Evolutionary conservation across 345 rosid species (phyloP), one percentile per base, ranked within the genome.

Genomic region (Eutrema heterophyllum): DNA sequence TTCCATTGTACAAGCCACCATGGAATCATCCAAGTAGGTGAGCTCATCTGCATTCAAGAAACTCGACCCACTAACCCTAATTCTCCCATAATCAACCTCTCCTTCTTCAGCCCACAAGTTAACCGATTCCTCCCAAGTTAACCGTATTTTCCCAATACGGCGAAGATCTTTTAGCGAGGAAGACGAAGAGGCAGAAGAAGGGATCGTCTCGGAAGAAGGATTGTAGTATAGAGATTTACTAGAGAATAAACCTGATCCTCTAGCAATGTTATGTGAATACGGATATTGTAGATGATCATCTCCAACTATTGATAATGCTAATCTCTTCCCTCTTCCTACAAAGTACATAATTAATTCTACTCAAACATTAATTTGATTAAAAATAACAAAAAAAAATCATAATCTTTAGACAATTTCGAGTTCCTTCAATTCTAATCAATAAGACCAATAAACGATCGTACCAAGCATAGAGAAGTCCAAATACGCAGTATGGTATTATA

Each of bases 41-140:
- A 95, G 91, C 40, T 92, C 97, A 38, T 95, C 99, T 0, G 96
- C 97, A 49, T 88, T 88, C 72, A 95, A 74, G 79, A 95, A 95
- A 78, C 90, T 90, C 48, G 86, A 86, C 0, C 96, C 96, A 73
- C 78, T 87, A 79, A 92, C 80, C 76, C 76, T 89, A 41, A 92
- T 81, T 79, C 97, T 88, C 43, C 99, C 99, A 69, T 85, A 79
- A 30, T 85, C 88, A 60, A 80, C 78, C 71, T 92, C 98, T 13
- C 96, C 98, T 71, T 90, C 99, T 79, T 95, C 97, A 9, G 84
- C 97, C 99, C 99, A 95, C 81, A 95, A 85, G 73, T 85, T 92
- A 41, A 92, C 94, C 1, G 98, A 92, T 69, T 95, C 99, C 73
- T 95, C 99, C 99, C 99, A 95, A 18, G 84, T 85, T 91, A 95